Conservation (phyloP, 768 basidiomycete genomes). For the Hortiboletus flavorubellus region DNA sequence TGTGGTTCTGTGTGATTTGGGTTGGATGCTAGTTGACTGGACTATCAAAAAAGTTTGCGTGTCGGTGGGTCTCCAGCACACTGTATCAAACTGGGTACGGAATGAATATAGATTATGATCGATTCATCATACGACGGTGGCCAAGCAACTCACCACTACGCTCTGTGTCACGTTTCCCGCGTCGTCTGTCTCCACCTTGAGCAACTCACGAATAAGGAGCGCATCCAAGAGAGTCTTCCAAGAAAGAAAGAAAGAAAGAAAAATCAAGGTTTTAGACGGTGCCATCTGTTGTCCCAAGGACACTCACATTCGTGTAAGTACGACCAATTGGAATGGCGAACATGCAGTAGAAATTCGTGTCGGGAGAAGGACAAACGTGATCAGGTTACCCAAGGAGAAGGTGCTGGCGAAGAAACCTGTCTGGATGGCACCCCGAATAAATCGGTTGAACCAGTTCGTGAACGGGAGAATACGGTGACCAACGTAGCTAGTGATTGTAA, state of each 20-base stretch:
- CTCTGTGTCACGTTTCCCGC: neutral
- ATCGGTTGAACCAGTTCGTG: slow-evolving; percentile 41
- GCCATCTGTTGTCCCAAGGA: neutral
- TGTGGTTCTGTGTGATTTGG: neutral
- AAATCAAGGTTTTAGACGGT: neutral
- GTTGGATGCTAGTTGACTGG: slow-evolving; percentile 1
- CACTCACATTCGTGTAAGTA: slow-evolving; percentile 45
- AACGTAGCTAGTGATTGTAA: slow-evolving; percentile 14
- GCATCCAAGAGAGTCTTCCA: slow-evolving; percentile 7
- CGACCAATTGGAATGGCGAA: slow-evolving; percentile 41
- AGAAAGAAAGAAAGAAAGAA: neutral
- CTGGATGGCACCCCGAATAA: slow-evolving; percentile 10
- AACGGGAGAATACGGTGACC: slow-evolving; percentile 5
- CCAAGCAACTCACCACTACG: neutral
- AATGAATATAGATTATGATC: neutral
- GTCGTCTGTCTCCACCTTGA: neutral
- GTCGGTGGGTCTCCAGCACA: neutral
- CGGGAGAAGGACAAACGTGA: slow-evolving; percentile 30
- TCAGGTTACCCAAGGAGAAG: slow-evolving; percentile 34
- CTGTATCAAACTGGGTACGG: neutral
- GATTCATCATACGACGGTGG: neutral
- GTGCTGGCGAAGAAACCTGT: slow-evolving; percentile 1
- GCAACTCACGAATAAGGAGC: slow-evolving; percentile 6
- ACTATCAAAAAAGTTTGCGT: neutral
- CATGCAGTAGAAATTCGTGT: slow-evolving; percentile 35